Conservation (phyloP, 2,329 filamentous ascomycete species). For the Pyricularia sp. region DNA sequence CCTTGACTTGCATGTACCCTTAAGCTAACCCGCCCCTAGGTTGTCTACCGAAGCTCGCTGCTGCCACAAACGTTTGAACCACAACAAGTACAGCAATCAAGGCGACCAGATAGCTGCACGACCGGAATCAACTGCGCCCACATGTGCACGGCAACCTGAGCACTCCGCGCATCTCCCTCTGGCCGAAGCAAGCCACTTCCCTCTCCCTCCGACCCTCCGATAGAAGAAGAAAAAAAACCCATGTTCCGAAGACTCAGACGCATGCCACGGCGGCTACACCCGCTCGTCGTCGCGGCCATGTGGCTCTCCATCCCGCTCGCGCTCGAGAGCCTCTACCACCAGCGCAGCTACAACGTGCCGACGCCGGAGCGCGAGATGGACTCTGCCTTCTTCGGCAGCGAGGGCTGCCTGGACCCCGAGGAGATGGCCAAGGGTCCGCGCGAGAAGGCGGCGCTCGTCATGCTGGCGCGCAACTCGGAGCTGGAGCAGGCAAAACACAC, state of each 20-base stretch:
- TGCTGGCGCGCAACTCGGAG: constrained; percentile 32
- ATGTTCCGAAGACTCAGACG: constrained; percentile 1
- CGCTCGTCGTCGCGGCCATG: background rate
- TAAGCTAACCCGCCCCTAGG: background rate
- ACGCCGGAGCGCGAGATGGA: constrained; percentile 23
- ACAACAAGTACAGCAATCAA: background rate
- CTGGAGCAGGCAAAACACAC: constrained; percentile 24
- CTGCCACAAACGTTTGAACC: background rate
- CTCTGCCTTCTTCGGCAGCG: constrained; percentile 23
- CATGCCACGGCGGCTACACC: background rate
- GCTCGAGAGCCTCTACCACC: constrained; percentile 22
- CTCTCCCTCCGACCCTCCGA: background rate
- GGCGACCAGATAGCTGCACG: background rate
- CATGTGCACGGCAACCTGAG: background rate
- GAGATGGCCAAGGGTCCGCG: constrained; percentile 16
- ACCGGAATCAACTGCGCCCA: background rate
- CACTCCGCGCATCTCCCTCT: background rate
- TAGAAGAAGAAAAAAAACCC: no score
- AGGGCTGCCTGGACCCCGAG: constrained; percentile 25
- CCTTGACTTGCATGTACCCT: background rate
- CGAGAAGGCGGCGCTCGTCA: constrained; percentile 31
- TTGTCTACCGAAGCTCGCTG: background rate
- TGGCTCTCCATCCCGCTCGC: constrained; percentile 8
- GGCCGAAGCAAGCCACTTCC: background rate
- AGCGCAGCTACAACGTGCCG: constrained; percentile 19